Evolutionary conservation across 2,329 filamentous ascomycete species (phyloP), one percentile per base, ranked within the genome.

Genomic region (Aspergillus eucalypticola): DNA sequence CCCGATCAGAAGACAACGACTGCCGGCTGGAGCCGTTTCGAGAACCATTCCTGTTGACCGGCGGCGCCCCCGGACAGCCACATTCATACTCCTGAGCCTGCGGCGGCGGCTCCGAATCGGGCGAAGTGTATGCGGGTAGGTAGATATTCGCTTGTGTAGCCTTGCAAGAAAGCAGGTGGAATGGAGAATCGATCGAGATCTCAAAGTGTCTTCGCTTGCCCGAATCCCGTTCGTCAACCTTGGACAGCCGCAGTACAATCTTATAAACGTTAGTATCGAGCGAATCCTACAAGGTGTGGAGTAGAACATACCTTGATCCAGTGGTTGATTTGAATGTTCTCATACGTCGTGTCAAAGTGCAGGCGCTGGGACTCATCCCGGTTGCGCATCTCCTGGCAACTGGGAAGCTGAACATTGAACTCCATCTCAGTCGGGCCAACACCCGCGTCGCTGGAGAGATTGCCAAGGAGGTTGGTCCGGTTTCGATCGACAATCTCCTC

Each of bases 151-250:
- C 89, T 73, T 95, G 90, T 0, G 92, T 96, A n/a, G 93, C 92
- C 63, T 90, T 90, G 79, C 93, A 97, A 63, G 93, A 94, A 51
- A 96, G 88, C 49, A 96, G 91, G 63, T 94, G 94, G 73, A 97
- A 94, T 0, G 93, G 93, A 1, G 92, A 96, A 76, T 97, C 93
- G 68, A 97, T 97, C 66, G 92, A 96, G 69, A 96, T 96, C 75
- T 97, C 93, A 67, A 96, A 97, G 73, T 96, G 93, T 35, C 92
- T 86, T 64, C 92, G 86, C 71, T 93, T 93, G 1, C 81, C 82
- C 0, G 92, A 88, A 69, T 96, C 90, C 10, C 88, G 86, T 41
- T 88, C 85, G 68, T 96, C 93, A 13, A 90, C 81, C 68, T 91
- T 92, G 29, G 92, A 96, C 50, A 97, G 88, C 55, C 93, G 89